Percentiles rank a stretch among this genome's conserved stretches.
Conservation (phyloP, 2,329 filamentous ascomycete genomes). For the Cladosporium sp. region DNA sequence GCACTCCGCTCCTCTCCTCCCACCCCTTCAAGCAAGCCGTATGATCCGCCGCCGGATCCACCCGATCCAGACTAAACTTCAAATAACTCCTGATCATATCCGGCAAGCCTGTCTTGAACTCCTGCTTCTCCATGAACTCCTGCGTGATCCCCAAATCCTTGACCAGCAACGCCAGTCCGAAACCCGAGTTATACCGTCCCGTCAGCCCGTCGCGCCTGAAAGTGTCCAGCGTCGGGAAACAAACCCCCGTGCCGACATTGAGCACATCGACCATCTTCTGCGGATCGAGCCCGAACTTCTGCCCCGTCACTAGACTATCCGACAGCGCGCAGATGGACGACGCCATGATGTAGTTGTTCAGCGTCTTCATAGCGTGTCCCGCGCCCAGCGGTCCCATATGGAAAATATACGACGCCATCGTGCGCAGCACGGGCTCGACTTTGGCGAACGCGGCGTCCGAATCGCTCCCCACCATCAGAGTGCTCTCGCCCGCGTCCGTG, state of each 20-base stretch:
- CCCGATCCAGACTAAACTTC: conserved; percentile 28
- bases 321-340: conserved; percentile 31
- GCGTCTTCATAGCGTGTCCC: conserved; percentile 36
- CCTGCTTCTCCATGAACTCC: conserved; percentile 33
- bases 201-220: conserved; percentile 27
- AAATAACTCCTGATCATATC: conserved; percentile 29
- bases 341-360: conserved; percentile 36
- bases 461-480: conserved; percentile 34
- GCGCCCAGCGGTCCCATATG: conserved; percentile 33
- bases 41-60: conserved; percentile 32
- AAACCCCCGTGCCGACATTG: conserved; percentile 39
- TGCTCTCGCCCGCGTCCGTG: conserved; percentile 32
- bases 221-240: conserved; percentile 34
- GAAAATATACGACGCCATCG: conserved; percentile 34
- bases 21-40: conserved; percentile 33
- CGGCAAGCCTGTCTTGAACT: conserved; percentile 31
- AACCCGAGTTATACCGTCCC: conserved; percentile 30
- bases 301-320: conserved; percentile 31
- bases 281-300: conserved; percentile 35
- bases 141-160: conserved; percentile 35
- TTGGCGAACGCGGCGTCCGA: conserved; percentile 26
- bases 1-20: conserved; percentile 33
- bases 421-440: conserved; percentile 30
- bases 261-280: conserved; percentile 39
- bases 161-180: conserved; percentile 33